phyloP scores from a whole-genome alignment of 768 basidiomycete species.

The Phylloporus sp. region DNA sequence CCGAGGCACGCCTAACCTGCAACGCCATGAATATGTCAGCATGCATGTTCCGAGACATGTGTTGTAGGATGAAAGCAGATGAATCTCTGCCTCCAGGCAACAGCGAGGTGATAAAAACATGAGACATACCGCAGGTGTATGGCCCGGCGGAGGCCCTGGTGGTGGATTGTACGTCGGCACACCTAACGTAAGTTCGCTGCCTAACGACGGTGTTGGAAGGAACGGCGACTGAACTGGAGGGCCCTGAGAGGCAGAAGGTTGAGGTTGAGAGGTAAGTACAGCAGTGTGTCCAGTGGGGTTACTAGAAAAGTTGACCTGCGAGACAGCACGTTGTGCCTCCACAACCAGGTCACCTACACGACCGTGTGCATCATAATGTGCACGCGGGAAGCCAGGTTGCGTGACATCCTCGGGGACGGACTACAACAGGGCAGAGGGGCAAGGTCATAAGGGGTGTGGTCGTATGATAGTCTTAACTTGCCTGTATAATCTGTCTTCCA shows the following conservation, averaged over 20 bases:
- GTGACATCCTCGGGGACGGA: conserved; percentile 82
- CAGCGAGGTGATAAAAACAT: conserved; percentile 14
- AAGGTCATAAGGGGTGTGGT: conserved; percentile 1
- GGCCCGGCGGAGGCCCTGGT: conserved; percentile 10
- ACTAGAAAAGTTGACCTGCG: conserved; percentile 47
- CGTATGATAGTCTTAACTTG: conserved; percentile 8
- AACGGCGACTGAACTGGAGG: conserved; percentile 10
- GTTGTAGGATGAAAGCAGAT: conserved; percentile 13
- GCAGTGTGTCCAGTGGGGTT: conserved; percentile 29
- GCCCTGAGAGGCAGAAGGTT: conserved; percentile 1
- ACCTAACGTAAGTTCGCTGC: conserved; percentile 28
- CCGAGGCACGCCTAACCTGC: conserved; percentile 19
- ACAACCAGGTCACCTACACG: conserved; percentile 57
- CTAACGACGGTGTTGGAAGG: conserved; percentile 33
- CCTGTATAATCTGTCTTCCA: conserved; percentile 45
- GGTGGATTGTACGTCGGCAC: conserved; percentile 6
- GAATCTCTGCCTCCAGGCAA: conserved; percentile 16
- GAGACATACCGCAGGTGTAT: conserved; percentile 16
- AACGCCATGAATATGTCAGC: conserved; percentile 10
- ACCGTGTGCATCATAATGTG: conserved; percentile 64
- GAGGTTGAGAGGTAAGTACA: not conserved
- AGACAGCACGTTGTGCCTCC: conserved; percentile 58
- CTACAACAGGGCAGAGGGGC: conserved; percentile 27
- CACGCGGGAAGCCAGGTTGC: conserved; percentile 72
- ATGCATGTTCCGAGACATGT: conserved; percentile 1